Base-by-base conservation (phyloP, 345 rosid genomes). In the Iberis pinnata region DNA sequence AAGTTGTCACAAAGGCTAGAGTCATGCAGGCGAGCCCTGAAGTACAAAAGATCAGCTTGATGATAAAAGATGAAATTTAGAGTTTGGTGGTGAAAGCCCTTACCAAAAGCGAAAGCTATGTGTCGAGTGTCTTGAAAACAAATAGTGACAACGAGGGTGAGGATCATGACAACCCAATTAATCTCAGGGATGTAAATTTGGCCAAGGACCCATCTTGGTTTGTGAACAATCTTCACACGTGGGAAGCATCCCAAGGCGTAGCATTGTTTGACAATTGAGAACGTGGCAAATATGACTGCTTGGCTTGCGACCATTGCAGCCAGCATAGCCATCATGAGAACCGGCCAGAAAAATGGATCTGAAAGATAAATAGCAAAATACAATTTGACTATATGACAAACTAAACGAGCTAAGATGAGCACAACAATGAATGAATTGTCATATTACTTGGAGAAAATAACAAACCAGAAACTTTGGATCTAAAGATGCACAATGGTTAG, bases 131-230 rank as follows among this genome's bases (percentile, higher is more conserved):
- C 80, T 53, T 43, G 81, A 69, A 75, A 81, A 51, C 86, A 79
- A 48, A 78, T 39, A 11, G 80, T 80, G 51, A 88, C 80, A 20
- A 80, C 72, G 55, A 85, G 77, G 55, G 90, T 72, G 61, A 92
- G 86, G 75, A 88, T 63, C 95, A 92, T 78, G 38, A 83, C 89
- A 43, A 80, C 76, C 98, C 98, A 92, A 51, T 92, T 92, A 58
- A 92, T 80, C 84, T 88, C 97, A 6, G 97, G 98, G 62, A 92
- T 81, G 76, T 78, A 88, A 58, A 83, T 82, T 64, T 85, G 95
- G 57, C 88, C 86, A 70, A 57, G 78, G 48, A 74, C 58, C 95
- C 96, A 92, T 67, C 80, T 80, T 51, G 85, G 71, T 68, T 84
- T 83, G 72, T 80, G 90, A 42, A 88, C 90, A 63, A 88, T 72